Evolutionary conservation across 371 early-diverging fungal species (phyloP), one percentile per base, ranked within the genome.

Genomic region (Sporodiniella umbellata): DNA sequence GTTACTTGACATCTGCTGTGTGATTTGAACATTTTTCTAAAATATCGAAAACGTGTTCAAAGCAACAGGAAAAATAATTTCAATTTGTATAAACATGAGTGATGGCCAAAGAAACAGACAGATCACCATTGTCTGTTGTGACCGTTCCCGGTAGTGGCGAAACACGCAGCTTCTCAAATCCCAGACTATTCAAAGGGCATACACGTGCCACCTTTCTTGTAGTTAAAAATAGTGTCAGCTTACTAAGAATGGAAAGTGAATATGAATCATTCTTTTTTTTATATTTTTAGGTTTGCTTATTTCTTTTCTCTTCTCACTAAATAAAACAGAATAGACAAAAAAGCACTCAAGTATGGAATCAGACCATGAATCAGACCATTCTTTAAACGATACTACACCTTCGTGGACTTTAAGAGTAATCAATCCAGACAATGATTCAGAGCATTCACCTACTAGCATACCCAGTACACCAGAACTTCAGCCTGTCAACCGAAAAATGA

Each of bases 341-440:
- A n/a, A n/a, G n/a, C n/a, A n/a, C n/a, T n/a, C n/a, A n/a, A 53
- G 43, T 18, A 49, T 33, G 24, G 44, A 49, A 6, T 55, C 61
- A 14, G 49, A 49, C 17, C 42, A 56, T 38, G 45, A 52, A 31
- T 48, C 51, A 15, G 52, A 51, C 15, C 50, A 51, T 14, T 50
- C 54, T 7, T 19, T 51, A 11, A 23, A 21, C n/a, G 45, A 52
- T 1, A 38, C 28, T 10, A 26, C 33, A 14, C 45, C 49, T 15
- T 39, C 50, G 4, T 53, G 56, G 21, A 53, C 35, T 14, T 42
- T 61, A 18, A 26, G 62, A 40, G 62, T 61, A 0, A 48, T 61
- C 0, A 61, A 61, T 15, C 62, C 62, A 15, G 62, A 61, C 28
- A 25, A 39, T 22, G 62, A 61, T 28, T 45, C 47, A 61, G 14